Percentiles rank a stretch among this genome's conserved stretches.
phyloP scores from a whole-genome alignment of 306 rosid genomes.

The Bauhinia variegata region DNA sequence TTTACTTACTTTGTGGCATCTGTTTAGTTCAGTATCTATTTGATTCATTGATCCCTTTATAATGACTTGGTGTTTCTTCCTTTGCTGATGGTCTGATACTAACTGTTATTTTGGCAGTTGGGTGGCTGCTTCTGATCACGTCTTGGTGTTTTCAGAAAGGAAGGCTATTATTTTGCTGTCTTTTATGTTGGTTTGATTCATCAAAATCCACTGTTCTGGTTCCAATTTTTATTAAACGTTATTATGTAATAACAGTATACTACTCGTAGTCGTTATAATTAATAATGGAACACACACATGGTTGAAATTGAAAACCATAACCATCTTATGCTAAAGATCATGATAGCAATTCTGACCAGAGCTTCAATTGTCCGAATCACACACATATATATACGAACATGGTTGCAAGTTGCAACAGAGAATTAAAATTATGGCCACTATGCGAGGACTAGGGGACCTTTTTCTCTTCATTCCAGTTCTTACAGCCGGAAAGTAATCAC shows the following conservation, averaged over 20 bases:
- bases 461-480: conserved; percentile 85
- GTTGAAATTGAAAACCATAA: conserved; percentile 31
- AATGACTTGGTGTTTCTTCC: not conserved
- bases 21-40: not conserved
- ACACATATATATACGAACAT: conserved; percentile 26
- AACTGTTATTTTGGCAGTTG: conserved; percentile 58
- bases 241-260: conserved; percentile 21
- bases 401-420: conserved; percentile 26
- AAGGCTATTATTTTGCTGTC: conserved; percentile 9
- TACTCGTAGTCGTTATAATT: conserved; percentile 13
- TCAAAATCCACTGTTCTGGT: conserved; percentile 22
- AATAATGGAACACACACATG: conserved; percentile 24
- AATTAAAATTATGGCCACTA: conserved; percentile 24
- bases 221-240: conserved; percentile 23
- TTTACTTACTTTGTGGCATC: not conserved
- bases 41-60: conserved; percentile 3
- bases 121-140: conserved; percentile 67
- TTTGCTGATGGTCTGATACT: not conserved
- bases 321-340: not conserved
- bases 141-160: conserved; percentile 34
- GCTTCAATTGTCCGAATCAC: conserved; percentile 26
- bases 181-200: conserved; percentile 26
- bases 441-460: conserved; percentile 88
- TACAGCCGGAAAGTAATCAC: conserved; percentile 78
- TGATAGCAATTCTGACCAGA: not conserved